Conservation (phyloP, 2,329 filamentous ascomycete genomes). For the Fusarium sp. region DNA sequence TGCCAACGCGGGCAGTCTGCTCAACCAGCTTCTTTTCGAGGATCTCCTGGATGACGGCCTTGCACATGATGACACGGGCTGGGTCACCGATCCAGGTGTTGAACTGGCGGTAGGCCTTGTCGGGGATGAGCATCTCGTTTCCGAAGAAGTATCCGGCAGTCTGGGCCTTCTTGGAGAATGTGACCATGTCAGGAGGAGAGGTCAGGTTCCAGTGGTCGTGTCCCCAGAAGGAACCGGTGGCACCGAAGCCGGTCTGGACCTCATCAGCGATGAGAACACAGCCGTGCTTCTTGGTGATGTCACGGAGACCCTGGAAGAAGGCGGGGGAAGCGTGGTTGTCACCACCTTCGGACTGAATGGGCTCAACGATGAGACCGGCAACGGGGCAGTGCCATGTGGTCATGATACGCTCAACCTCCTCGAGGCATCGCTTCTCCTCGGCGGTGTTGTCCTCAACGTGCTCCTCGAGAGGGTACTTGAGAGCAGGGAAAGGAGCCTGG, state of each 20-base stretch:
- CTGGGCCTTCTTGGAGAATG: slow-evolving; percentile 89
- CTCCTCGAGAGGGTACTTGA: slow-evolving; percentile 82
- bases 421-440: slow-evolving; percentile 79
- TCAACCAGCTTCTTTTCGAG: slow-evolving; percentile 75
- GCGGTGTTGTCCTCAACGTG: slow-evolving; percentile 75
- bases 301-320: slow-evolving; percentile 82
- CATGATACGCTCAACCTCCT: slow-evolving; percentile 79
- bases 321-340: slow-evolving; percentile 84
- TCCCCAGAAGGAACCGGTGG: slow-evolving; percentile 90
- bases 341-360: slow-evolving; percentile 85
- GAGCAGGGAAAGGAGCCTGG: slow-evolving; percentile 80
- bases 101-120: slow-evolving; percentile 88
- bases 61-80: slow-evolving; percentile 80
- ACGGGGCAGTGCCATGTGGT: slow-evolving; percentile 75
- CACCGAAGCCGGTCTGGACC: slow-evolving; percentile 84
- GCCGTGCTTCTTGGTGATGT: slow-evolving; percentile 76
- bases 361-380: slow-evolving; percentile 81
- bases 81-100: slow-evolving; percentile 92
- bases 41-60: slow-evolving; percentile 82
- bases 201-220: slow-evolving; percentile 85
- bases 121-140: slow-evolving; percentile 78
- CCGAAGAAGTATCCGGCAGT: slow-evolving; percentile 87
- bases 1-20: slow-evolving; percentile 73
- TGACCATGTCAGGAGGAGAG: slow-evolving; percentile 85
- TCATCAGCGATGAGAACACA: slow-evolving; percentile 85